Base-by-base conservation (phyloP, 352 stramenopile genomes). In the Phytophthora agathidicida region DNA sequence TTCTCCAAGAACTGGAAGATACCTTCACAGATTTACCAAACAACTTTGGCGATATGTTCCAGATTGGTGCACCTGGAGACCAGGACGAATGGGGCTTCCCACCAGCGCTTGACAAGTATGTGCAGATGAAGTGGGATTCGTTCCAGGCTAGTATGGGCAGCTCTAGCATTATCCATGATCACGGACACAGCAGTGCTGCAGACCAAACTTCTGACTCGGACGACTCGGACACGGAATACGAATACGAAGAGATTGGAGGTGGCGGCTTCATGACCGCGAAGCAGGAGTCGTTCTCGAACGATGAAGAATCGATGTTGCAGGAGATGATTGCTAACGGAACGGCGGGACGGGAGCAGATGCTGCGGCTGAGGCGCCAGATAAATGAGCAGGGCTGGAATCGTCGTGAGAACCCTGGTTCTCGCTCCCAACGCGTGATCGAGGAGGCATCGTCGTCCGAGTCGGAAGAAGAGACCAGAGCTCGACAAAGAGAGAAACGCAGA, bases 311-410 rank as follows among this genome's bases (percentile, higher is more conserved):
- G 41, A 86, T 85, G 61, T 58, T 92, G 35, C 76, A 89, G 44
- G 73, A 89, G 63, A 92, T 92, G 83, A 90, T 92, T 48, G 80
- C 80, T 23, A 79, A 90, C 20, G 83, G 83, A 50, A 92, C 83
- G 2, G 83, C 83, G 0, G 76, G 76, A 8, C 65, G 66, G 2
- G 83, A 92, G 35, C 83, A 92, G 56, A 83, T 88, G 75, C 62
- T 89, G 37, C 77, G 78, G 0, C 55, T 92, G 16, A 72, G 77
- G 20, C 77, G 81, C 8, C 83, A 92, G 51, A 68, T 75, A 13
- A 83, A 88, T 28, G 83, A 90, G 37, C 53, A 66, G 11, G 71
- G 75, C 16, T 92, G 80, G 80, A 76, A 90, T 31, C 75, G 80
- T 20, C 67, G 78, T 16, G 68, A 70, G 8, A 80, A 84, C 27